Conservation (phyloP, 345 rosid genomes). For the Corchorus olitorius region DNA sequence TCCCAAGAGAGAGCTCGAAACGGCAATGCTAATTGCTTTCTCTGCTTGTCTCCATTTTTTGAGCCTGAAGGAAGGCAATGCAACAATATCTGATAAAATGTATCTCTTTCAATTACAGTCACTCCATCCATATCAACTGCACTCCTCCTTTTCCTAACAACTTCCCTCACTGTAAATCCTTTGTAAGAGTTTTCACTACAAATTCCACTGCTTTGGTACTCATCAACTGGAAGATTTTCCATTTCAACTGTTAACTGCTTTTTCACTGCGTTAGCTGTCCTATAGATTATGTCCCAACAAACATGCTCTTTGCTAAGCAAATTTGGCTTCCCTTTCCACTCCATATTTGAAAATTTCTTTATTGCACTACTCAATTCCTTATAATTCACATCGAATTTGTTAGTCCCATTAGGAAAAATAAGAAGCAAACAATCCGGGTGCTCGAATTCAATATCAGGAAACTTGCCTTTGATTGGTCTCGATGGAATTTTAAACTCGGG, state of each 20-base stretch:
- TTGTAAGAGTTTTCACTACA: constrained; percentile 52
- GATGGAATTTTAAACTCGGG: constrained; percentile 45
- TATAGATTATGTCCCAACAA: constrained; percentile 78
- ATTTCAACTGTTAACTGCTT: constrained; percentile 46
- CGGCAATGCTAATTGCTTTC: constrained; percentile 60
- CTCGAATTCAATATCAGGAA: constrained; percentile 69
- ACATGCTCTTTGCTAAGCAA: constrained; percentile 72
- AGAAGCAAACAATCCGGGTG: constrained; percentile 86
- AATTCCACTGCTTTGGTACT: constrained; percentile 48
- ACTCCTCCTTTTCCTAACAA: constrained; percentile 87
- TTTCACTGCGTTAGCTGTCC: constrained; percentile 69
- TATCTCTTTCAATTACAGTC: constrained; percentile 54
- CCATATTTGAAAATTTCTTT: constrained; percentile 41
- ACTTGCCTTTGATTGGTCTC: constrained; percentile 45
- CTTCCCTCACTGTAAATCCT: constrained; percentile 46
- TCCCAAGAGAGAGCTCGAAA: constrained; percentile 86
- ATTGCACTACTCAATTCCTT: constrained; percentile 42
- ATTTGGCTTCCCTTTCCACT: constrained; percentile 76
- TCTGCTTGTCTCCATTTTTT: constrained; percentile 48
- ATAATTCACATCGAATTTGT: constrained; percentile 48
- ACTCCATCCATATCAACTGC: constrained; percentile 89
- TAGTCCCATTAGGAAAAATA: constrained; percentile 60
- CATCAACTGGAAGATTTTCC: constrained; percentile 33
- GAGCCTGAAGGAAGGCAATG: constrained; percentile 87
- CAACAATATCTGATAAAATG: constrained; percentile 81